A percentile compares a stretch with the other conserved stretches of the same genome.
These are phyloP conservation scores for Penicillium hordei DNA, from an alignment of 2,329 filamentous ascomycete genomes.

Conservation along the genomic window DNA sequence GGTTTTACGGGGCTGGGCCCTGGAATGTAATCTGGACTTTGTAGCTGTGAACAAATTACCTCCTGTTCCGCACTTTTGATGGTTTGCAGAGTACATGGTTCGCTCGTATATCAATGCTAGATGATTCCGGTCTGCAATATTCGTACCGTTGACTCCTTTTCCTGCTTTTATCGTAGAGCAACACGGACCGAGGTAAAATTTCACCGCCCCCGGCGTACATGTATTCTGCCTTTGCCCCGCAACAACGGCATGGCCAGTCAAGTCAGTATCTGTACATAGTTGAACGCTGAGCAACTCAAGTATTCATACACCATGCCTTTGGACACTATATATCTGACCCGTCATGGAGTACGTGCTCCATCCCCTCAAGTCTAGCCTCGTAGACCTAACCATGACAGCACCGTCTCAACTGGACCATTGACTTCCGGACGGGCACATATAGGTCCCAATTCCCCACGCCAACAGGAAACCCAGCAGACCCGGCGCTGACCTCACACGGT, in stretches of 20 bases:
- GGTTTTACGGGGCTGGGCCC: slow-evolving; percentile 19
- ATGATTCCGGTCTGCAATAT: slow-evolving; percentile 22
- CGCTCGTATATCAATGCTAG: slow-evolving; percentile 23
- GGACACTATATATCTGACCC: slow-evolving; percentile 70
- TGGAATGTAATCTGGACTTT: slow-evolving; percentile 28
- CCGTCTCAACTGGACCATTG: slow-evolving; percentile 84
- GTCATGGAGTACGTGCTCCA: slow-evolving; percentile 66
- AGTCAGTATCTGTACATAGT: background rate
- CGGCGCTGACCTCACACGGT: slow-evolving; percentile 81
- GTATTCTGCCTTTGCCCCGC: slow-evolving; percentile 24
- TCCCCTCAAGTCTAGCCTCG: too few species aligned
- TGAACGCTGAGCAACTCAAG: slow-evolving; percentile 1
- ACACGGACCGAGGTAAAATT: background rate
- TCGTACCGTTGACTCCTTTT: background rate
- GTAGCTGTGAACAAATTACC: slow-evolving; percentile 24
- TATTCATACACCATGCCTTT: slow-evolving; percentile 57
- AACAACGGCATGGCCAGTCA: background rate
- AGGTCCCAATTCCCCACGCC: slow-evolving; percentile 71
- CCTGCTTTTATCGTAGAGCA: background rate
- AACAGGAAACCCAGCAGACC: slow-evolving; percentile 84
- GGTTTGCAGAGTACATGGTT: slow-evolving; percentile 27
- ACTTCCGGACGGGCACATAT: slow-evolving; percentile 78
- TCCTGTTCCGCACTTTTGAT: slow-evolving; percentile 17
- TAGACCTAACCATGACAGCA: slow-evolving; percentile 59
- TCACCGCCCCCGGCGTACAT: slow-evolving; percentile 3